Evolutionary conservation across 768 basidiomycete species (phyloP).

Genomic region (Boletus subparvulus): DNA sequence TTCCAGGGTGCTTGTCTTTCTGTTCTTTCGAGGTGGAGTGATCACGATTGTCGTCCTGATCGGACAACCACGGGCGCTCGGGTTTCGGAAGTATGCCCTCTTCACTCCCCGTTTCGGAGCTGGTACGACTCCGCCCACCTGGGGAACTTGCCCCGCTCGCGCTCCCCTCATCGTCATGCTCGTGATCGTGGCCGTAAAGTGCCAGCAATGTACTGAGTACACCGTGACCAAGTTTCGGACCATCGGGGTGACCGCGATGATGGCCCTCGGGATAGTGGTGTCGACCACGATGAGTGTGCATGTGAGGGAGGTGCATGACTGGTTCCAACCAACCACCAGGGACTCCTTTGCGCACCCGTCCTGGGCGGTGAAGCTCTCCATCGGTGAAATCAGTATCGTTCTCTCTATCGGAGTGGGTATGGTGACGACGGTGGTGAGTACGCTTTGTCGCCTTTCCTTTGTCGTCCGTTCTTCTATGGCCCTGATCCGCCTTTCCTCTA

Average conservation of each 20-base stretch:
- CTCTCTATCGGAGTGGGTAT: slow-evolving; percentile 10
- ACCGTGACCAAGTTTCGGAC: slow-evolving; percentile 41
- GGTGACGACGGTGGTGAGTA: not conserved
- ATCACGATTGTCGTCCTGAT: slow-evolving; percentile 9
- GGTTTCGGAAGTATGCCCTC: slow-evolving; percentile 17
- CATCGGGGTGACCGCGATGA: slow-evolving; percentile 1
- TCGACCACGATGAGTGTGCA: not conserved
- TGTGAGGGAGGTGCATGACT: not conserved
- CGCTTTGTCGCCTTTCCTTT: slow-evolving; percentile 11
- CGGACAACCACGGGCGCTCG: slow-evolving; percentile 22
- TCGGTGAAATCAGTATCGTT: slow-evolving; percentile 4
- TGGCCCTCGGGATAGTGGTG: slow-evolving; percentile 7
- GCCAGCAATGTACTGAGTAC: slow-evolving; percentile 66
- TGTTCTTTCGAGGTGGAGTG: slow-evolving; percentile 1
- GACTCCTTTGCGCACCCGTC: slow-evolving; percentile 14
- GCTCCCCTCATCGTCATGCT: slow-evolving; percentile 30
- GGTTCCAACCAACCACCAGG: slow-evolving; percentile 20
- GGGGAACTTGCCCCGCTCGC: slow-evolving; percentile 22
- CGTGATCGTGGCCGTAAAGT: slow-evolving; percentile 46
- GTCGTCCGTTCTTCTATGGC: not conserved
- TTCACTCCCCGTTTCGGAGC: slow-evolving; percentile 23
- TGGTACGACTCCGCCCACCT: slow-evolving; percentile 17
- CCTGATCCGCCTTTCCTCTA: not conserved
- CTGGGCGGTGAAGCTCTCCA: slow-evolving; percentile 5
- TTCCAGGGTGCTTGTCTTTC: not conserved